Percentiles rank a stretch among this genome's conserved stretches.
Conservation (phyloP, 2,329 filamentous ascomycete species). For the Rutstroemia sp. region DNA sequence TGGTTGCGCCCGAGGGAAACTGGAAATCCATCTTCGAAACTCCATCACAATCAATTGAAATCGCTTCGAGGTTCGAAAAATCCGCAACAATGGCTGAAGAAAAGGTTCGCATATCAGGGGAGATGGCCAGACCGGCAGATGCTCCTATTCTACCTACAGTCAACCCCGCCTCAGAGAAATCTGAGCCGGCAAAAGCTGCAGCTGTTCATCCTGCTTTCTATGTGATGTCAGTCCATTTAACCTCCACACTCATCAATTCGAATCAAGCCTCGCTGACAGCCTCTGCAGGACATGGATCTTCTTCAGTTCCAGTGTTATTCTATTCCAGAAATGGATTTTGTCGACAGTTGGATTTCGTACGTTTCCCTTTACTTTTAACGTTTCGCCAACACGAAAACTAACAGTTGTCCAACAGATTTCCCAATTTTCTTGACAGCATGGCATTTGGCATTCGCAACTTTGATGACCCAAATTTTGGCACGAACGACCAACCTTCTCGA, state of each 20-base stretch:
- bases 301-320: constrained; percentile 86
- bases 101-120: constrained; percentile 78
- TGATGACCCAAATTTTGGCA: constrained; percentile 91
- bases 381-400: not conserved
- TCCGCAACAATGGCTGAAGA: constrained; percentile 59
- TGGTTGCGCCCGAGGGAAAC: not conserved
- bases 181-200: constrained; percentile 38
- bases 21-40: not conserved
- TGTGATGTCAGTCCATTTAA: constrained; percentile 49
- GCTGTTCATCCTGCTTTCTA: constrained; percentile 61
- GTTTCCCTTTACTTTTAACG: constrained; percentile 26
- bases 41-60: not conserved
- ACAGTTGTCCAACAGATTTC: constrained; percentile 40
- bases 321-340: constrained; percentile 99
- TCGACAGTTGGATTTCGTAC: constrained; percentile 77
- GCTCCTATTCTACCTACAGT: constrained; percentile 67
- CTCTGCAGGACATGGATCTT: constrained; percentile 73
- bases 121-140: constrained; percentile 53
- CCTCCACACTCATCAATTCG: not conserved
- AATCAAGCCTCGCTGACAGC: constrained; percentile 11
- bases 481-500: constrained; percentile 86
- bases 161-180: constrained; percentile 62
- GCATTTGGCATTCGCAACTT: constrained; percentile 85
- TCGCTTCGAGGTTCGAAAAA: not conserved
- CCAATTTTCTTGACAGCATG: constrained; percentile 88